phyloP scores from a whole-genome alignment of 352 stramenopile genomes.

The Pythium chondricola region DNA sequence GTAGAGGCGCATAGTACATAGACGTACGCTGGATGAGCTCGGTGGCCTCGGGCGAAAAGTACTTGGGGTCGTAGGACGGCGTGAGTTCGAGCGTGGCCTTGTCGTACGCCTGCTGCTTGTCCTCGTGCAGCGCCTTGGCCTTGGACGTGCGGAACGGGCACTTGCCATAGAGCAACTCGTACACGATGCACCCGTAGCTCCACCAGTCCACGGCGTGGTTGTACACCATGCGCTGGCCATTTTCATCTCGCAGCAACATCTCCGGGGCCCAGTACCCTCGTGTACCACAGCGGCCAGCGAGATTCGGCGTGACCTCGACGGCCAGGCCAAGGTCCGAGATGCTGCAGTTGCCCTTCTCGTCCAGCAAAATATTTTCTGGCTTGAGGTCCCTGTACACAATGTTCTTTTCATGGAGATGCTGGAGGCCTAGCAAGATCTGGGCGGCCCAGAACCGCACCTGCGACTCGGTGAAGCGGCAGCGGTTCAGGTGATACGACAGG shows the following conservation, averaged over 20 bases:
- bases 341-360: conserved; percentile 93
- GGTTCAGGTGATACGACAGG: conserved; percentile 84
- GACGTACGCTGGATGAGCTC: conserved; percentile 71
- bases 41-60: conserved; percentile 70
- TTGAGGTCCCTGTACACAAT: conserved; percentile 90
- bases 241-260: conserved; percentile 90
- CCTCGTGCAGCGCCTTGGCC: conserved; percentile 89
- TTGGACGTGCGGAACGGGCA: conserved; percentile 96
- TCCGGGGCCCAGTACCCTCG: conserved; percentile 95
- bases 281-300: conserved; percentile 70
- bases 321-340: conserved; percentile 97
- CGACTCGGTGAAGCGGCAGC: conserved; percentile 55
- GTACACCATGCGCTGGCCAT: conserved; percentile 92
- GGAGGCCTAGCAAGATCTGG: conserved; percentile 64
- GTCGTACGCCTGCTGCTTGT: conserved; percentile 85
- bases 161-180: conserved; percentile 95
- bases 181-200: conserved; percentile 96
- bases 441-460: conserved; percentile 80
- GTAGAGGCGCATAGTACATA: neutral
- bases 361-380: conserved; percentile 86
- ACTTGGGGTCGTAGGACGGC: conserved; percentile 69
- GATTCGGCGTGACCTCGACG: conserved; percentile 87
- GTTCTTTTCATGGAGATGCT: conserved; percentile 87
- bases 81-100: conserved; percentile 77
- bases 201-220: conserved; percentile 96